These are phyloP conservation scores for Clonostachys rhizophaga DNA, from an alignment of 2,329 filamentous ascomycete species.

Conservation along the genomic window DNA sequence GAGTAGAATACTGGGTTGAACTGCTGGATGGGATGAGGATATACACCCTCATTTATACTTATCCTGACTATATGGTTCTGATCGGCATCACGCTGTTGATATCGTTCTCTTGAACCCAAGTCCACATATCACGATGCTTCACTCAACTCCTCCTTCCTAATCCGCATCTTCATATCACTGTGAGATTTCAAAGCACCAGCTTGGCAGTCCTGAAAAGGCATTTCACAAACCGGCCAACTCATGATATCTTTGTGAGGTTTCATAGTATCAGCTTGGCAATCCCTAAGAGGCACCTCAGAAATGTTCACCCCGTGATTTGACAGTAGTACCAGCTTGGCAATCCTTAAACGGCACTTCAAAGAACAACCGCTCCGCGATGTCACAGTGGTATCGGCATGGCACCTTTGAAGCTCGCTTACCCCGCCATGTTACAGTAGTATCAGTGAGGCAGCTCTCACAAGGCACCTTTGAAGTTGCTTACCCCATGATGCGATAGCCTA, in stretches of 20 bases:
- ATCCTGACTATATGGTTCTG: not conserved
- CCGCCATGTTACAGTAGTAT: no score
- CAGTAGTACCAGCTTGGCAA: no score
- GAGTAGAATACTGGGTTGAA: not conserved
- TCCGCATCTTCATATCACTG: not conserved
- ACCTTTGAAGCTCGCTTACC: no score
- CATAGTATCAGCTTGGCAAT: no score
- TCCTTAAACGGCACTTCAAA: no score
- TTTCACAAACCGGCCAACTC: no score
- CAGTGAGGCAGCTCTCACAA: no score
- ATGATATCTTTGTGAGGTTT: no score
- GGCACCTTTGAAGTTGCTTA: no score
- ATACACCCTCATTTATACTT: not conserved
- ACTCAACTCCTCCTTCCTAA: not conserved
- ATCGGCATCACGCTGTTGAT: not conserved
- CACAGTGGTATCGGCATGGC: no score
- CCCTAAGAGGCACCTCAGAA: not conserved
- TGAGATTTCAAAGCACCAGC: not conserved
- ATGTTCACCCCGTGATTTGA: not conserved
- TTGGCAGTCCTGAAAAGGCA: not conserved
- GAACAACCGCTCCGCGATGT: no score
- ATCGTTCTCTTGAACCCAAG: not conserved
- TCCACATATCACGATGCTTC: not conserved
- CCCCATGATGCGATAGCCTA: not conserved
- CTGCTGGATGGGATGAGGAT: not conserved